Conservation (phyloP, 73 alveolate genomes). For the Tetrahymena elliotti region DNA sequence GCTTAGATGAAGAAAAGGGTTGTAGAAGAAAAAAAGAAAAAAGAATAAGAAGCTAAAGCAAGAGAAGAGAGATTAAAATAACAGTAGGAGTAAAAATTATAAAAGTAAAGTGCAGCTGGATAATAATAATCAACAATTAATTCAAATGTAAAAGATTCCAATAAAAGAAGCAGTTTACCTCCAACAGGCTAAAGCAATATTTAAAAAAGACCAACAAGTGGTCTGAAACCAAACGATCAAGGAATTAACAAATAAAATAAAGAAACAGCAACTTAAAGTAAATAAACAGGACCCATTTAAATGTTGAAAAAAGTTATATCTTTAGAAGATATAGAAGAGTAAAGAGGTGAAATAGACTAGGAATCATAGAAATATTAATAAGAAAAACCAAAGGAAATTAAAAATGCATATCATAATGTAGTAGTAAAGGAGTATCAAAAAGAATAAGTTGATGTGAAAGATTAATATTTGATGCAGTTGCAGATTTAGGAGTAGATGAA, state of each 20-base stretch:
- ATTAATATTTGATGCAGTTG: background rate
- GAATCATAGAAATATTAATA: background rate
- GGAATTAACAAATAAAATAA: background rate
- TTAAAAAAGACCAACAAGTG: background rate
- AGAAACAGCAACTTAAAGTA: background rate
- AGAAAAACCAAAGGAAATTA: background rate
- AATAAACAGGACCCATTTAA: background rate
- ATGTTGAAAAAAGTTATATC: background rate
- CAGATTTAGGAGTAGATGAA: background rate
- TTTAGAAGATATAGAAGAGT: background rate
- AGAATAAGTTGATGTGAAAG: background rate
- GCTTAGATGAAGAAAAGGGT: background rate
- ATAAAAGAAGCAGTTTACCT: background rate
- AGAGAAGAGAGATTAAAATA: background rate
- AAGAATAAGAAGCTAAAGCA: background rate
- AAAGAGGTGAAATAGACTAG: background rate
- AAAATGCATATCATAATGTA: background rate
- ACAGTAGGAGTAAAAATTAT: background rate
- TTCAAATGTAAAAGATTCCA: background rate
- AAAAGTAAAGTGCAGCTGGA: background rate
- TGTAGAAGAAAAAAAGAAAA: background rate
- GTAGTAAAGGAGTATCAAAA: background rate
- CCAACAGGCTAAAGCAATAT: background rate
- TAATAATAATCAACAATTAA: background rate
- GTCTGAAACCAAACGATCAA: background rate